These are phyloP conservation scores for Hericium erinaceus DNA, from an alignment of 768 basidiomycete species.

Conservation along the genomic window DNA sequence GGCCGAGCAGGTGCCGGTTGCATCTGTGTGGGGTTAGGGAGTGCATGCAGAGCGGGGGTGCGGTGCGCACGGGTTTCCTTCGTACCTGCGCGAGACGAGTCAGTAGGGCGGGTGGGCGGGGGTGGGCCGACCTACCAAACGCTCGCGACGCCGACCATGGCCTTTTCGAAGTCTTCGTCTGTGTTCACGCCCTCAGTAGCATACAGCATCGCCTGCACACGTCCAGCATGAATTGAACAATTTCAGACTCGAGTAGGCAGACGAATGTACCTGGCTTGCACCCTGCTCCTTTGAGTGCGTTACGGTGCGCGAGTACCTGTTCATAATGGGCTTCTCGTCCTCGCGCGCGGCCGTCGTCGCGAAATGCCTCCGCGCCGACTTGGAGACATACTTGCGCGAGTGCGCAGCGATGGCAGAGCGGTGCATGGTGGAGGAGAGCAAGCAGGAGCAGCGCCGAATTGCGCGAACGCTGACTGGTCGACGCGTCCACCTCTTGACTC, in stretches of 20 bases:
- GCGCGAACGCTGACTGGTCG: not conserved
- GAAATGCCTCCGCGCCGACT: conserved; percentile 8
- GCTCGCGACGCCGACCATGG: conserved; percentile 96
- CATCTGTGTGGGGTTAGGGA: conserved; percentile 45
- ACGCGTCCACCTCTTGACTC: too few species aligned
- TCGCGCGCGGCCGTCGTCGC: conserved; percentile 14
- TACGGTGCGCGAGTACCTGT: conserved; percentile 67
- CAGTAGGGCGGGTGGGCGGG: conserved; percentile 9
- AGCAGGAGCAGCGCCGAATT: not conserved
- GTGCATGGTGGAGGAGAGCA: conserved; percentile 3
- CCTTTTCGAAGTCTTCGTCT: conserved; percentile 84
- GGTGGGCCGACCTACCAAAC: conserved; percentile 63
- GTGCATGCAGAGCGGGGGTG: not conserved
- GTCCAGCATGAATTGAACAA: not conserved
- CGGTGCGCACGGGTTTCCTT: conserved; percentile 86
- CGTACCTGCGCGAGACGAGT: conserved; percentile 59
- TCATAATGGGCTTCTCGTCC: conserved; percentile 29
- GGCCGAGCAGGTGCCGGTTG: conserved; percentile 84
- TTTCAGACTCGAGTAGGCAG: not conserved
- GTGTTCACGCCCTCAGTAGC: conserved; percentile 86
- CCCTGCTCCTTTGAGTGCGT: conserved; percentile 93
- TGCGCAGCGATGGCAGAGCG: not conserved
- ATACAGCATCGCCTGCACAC: conserved; percentile 86
- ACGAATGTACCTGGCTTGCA: conserved; percentile 66
- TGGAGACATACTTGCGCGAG: conserved; percentile 3